A percentile compares a stretch with the other conserved stretches of the same genome.
phyloP scores from a whole-genome alignment of 345 rosid genomes.

The Gossypium sturtianum region DNA sequence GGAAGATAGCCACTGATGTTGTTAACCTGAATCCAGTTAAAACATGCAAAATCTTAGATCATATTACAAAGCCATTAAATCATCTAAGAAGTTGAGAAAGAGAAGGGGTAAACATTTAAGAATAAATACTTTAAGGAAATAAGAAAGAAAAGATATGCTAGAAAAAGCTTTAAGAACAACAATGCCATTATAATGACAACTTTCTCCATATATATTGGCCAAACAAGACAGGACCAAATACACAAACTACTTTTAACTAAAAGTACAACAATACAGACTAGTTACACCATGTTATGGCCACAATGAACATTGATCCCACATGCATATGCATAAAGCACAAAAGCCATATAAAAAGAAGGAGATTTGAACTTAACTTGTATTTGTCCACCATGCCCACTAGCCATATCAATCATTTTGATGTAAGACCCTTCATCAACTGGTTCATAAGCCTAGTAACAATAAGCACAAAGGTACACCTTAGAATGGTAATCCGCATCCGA shows the following conservation, averaged over 20 bases:
- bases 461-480: slow-evolving; percentile 15
- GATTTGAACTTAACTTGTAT: slow-evolving; percentile 57
- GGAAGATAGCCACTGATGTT: slow-evolving; percentile 99
- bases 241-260: neutral
- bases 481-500: slow-evolving; percentile 11
- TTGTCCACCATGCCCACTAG: slow-evolving; percentile 92
- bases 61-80: neutral
- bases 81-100: neutral
- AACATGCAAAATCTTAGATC: slow-evolving; percentile 8
- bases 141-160: slow-evolving; percentile 9
- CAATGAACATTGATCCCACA: neutral
- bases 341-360: neutral
- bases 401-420: slow-evolving; percentile 99
- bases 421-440: slow-evolving; percentile 99
- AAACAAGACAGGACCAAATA: neutral
- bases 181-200: neutral
- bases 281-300: neutral
- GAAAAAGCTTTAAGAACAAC: slow-evolving; percentile 2
- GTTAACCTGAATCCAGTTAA: slow-evolving; percentile 60
- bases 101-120: neutral
- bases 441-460: slow-evolving; percentile 73
- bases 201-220: neutral
- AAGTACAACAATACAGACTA: neutral
- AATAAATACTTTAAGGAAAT: neutral
- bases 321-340: neutral